phyloP scores from a whole-genome alignment of 2,329 filamentous ascomycete genomes.

The Chaetomium strumarium region DNA sequence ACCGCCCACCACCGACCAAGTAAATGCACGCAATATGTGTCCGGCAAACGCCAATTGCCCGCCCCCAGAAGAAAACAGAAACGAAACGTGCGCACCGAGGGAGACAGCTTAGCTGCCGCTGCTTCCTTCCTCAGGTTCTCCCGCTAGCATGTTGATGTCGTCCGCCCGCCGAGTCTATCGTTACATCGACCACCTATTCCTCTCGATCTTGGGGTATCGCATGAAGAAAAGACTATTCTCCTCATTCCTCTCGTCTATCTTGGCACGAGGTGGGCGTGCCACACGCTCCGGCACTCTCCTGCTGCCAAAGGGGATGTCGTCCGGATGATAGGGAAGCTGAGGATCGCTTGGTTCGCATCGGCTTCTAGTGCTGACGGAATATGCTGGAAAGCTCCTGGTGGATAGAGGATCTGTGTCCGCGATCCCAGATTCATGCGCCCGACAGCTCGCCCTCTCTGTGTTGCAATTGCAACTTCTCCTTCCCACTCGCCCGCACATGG shows the following conservation, averaged over 20 bases:
- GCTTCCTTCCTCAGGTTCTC: neutral
- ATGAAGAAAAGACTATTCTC: neutral
- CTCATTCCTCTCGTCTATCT: neutral
- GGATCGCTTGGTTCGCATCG: slow-evolving; percentile 2
- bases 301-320: neutral
- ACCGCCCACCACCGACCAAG: no score
- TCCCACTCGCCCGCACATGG: slow-evolving; percentile 36
- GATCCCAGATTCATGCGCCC: neutral
- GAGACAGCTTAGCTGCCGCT: no score
- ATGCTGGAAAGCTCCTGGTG: neutral
- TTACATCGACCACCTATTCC: neutral
- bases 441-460: slow-evolving; percentile 5
- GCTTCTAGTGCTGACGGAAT: neutral
- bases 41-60: no score
- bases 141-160: neutral
- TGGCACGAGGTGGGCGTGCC: neutral
- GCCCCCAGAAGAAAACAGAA: no score
- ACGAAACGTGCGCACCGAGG: no score
- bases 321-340: neutral
- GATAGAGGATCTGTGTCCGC: neutral
- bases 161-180: neutral
- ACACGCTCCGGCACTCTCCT: neutral
- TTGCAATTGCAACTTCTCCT: slow-evolving; percentile 27
- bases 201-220: neutral
- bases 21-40: no score